Evolutionary conservation across 495 filamentous ascomycete species (phyloP), one percentile per base, ranked within the genome.

Genomic region (Terfezia boudieri): DNA sequence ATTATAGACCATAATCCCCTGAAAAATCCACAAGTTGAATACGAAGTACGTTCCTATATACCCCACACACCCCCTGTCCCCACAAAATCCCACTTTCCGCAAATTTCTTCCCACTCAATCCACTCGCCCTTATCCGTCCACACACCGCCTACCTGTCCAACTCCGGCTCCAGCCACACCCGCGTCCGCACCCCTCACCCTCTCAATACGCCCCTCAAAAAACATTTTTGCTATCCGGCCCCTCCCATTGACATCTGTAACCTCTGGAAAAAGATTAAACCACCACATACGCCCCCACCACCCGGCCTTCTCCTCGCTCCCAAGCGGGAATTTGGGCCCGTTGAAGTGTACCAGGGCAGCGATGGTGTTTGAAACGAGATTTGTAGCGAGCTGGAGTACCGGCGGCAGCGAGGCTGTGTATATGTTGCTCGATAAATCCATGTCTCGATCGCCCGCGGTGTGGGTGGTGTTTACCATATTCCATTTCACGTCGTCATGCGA

Each of bases 401-500:
- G 49, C 4, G 26, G 4, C 26, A 32, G 26, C 4, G 26, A 2
- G 26, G 26, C 26, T 32, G 26, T 4, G 26, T 32, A 32, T 7
- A 22, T 5, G 11, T 12, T 5, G n/a, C 26, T 16, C 6, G n/a
- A n/a, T 23, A 46, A 20, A 14, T 14, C 12, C 4, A 20, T 4
- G 4, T 11, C 26, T 5, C 11, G 6, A 5, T 16, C 14, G 2
- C 5, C 49, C 3, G 22, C 22, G 26, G 12, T 20, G 12, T 1
- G 14, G 49, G 2, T 1, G 12, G 14, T 11, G 12, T 51, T 32
- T 32, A 32, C 26, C 49, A 17, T 12, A 51, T 51, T 16, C 49
- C 49, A 22, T 32, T n/a, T 32, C 49, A 59, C n/a, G 32, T 59
- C 55, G 8, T 36, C 37, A 23, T 58, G 50, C 9, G 55, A 58